Base-by-base conservation (phyloP, 345 rosid species). In the Nephelium lappaceum region DNA sequence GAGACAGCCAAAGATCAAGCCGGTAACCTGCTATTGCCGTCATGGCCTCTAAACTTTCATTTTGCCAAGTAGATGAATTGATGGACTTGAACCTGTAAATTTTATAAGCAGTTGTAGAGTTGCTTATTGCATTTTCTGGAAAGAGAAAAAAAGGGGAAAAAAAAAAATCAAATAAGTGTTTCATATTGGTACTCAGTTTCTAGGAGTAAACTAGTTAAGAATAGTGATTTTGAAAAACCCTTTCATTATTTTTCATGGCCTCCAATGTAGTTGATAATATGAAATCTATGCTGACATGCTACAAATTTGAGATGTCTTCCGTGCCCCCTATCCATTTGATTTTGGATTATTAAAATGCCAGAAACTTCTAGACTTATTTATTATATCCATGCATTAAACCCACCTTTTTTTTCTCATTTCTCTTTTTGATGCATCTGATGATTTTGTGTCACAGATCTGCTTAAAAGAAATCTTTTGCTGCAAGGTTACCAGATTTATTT, bases 1-100 rank as follows among this genome's bases (percentile, higher is more conserved):
- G 90, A 89, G 74, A 73, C 80, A 36, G 91, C 85, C 78, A 93
- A 86, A 78, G 93, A 88, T 71, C 86, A 90, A 77, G 81, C 86
- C 49, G 92, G 95, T 87, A 89, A 66, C n/a, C 27, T n/a, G 38
- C 65, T 67, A 42, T 69, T 65, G 38, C 41, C 43, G 57, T 41
- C 24, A 39, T 77, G 58, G 27, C 27, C 62, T 74, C 43, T 23
- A 71, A 27, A 43, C 23, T 66, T 75, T 36, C 55, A 38, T 80
- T 38, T 65, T 62, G 70, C 24, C 16, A 18, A 7, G 16, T 43
- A 49, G 51, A 62, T 65, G 39, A 41, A 78, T 58, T 24, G 66
- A 57, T 39, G 47, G 61, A 49, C 18, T 6, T 38, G 69, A 69
- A 25, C 36, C 57, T 55, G 67, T 61, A 73, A 41, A 73, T 58